Conservation (phyloP, 1,139 yeast species). For the Zygoascus sp. region DNA sequence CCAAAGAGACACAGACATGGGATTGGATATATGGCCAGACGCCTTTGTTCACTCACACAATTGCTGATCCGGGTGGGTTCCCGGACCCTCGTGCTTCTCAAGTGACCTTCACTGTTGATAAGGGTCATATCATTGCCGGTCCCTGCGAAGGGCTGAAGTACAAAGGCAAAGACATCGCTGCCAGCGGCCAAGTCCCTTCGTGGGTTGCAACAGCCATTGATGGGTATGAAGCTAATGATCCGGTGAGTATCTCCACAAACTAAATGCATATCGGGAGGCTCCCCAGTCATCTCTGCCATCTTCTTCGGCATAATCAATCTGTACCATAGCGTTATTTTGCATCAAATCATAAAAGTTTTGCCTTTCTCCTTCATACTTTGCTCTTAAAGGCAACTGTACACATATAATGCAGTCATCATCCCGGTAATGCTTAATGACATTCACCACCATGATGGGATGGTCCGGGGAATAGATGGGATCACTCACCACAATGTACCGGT, state of each 20-base stretch:
- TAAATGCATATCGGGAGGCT: conserved; percentile 46
- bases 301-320: conserved; percentile 40
- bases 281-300: conserved; percentile 88
- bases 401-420: conserved; percentile 40
- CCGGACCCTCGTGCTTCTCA: conserved; percentile 28
- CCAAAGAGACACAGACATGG: conserved; percentile 52
- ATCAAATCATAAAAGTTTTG: conserved; percentile 54
- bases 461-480: conserved; percentile 84
- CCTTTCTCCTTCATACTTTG: conserved; percentile 62
- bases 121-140: conserved; percentile 32
- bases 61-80: conserved; percentile 30
- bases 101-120: conserved; percentile 43
- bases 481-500: conserved; percentile 62
- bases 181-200: conserved; percentile 2
- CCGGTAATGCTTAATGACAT: conserved; percentile 49
- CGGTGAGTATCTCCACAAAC: conserved; percentile 28
- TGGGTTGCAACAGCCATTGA: conserved; percentile 20
- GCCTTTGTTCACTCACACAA: conserved; percentile 55
- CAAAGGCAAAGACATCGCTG: conserved; percentile 12
- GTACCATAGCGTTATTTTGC: conserved; percentile 31
- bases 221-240: conserved; percentile 12
- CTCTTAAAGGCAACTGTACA: conserved; percentile 72
- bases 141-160: conserved; percentile 11
- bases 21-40: conserved; percentile 70
- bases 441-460: conserved; percentile 71